Evolutionary conservation across 2,329 filamentous ascomycete genomes (phyloP), one percentile per base, ranked within the genome.

Genomic region (Cladosporium sp.): DNA sequence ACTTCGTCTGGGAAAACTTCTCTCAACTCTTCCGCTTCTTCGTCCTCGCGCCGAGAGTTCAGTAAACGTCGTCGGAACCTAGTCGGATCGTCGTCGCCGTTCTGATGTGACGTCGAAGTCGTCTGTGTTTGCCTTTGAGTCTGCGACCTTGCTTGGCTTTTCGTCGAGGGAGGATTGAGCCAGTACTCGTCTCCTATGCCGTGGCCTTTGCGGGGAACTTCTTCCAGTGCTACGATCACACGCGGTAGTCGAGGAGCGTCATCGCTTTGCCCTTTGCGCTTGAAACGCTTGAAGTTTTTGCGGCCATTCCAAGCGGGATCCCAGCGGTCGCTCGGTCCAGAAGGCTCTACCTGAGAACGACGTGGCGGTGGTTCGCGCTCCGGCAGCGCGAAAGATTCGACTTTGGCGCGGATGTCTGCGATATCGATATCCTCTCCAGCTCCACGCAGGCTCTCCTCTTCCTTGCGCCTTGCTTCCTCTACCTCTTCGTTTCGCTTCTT

Each of bases 281-380:
- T 80, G 68, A 99, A 99, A 65, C 85, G 89, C 72, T 99, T 99
- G 77, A 96, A 99, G 69, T 99, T 97, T 73, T 91, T 93, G 42
- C 93, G 82, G 0, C 93, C 94, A 69, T 97, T 96, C 94, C 94
- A 99, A 37, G 80, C 81, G 0, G 90, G 85, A 63, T 97, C 84
- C 92, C 93, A 97, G 39, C 90, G 81, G 4, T 86, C 83, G 17
- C 80, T 74, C 34, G 71, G 72, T n/a, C 75, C 69, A 17, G 68
- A 71, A 53, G 74, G 63, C n/a, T 74, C 66, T 63, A 60, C 64
- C 72, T 56, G 63, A 28, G 64, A 57, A 56, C 66, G 60, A 52
- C 65, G 66, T 25, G 60, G 58, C 6, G 61, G 59, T 13, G 52
- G 59, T 17, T 64, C 58, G 24, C 69, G 68, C 0, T 70, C 67